A percentile compares a stretch with the other conserved stretches of the same genome.
Conservation (phyloP, 352 stramenopile species). For the Peronospora belbahrii region DNA sequence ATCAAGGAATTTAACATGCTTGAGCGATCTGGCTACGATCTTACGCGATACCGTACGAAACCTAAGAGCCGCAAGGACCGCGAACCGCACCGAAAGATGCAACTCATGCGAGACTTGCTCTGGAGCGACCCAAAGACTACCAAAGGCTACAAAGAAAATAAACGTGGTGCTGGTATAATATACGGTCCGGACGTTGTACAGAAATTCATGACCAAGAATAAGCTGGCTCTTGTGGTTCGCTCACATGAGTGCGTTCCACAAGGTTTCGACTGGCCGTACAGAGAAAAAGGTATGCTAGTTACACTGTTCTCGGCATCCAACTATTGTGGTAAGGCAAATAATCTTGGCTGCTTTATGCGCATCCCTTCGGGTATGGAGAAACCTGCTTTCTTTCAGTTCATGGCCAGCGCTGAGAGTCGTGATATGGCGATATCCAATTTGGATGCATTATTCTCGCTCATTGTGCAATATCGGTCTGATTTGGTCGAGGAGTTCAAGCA, state of each 20-base stretch:
- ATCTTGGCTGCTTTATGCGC: slow-evolving; percentile 80
- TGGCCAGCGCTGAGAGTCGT: slow-evolving; percentile 69
- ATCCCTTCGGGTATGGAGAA: slow-evolving; percentile 64
- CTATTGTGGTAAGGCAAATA: slow-evolving; percentile 82
- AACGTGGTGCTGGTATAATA: slow-evolving; percentile 66
- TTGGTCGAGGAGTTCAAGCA: slow-evolving; percentile 58
- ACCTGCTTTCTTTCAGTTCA: slow-evolving; percentile 84
- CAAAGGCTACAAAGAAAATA: slow-evolving; percentile 74
- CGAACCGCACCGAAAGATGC: slow-evolving; percentile 52
- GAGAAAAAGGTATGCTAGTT: slow-evolving; percentile 78
- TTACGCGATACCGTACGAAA: slow-evolving; percentile 64
- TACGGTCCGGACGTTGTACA: slow-evolving; percentile 74
- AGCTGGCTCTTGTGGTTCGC: slow-evolving; percentile 69
- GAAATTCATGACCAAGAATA: slow-evolving; percentile 85
- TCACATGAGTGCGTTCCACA: slow-evolving; percentile 80
- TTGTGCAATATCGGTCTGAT: slow-evolving; percentile 63
- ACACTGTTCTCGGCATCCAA: slow-evolving; percentile 85
- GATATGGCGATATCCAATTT: slow-evolving; percentile 79
- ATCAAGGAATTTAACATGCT: slow-evolving; percentile 57
- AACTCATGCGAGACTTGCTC: slow-evolving; percentile 70
- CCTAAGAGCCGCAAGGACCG: slow-evolving; percentile 44
- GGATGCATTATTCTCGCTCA: slow-evolving; percentile 80
- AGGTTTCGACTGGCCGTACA: slow-evolving; percentile 76
- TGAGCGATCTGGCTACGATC: slow-evolving; percentile 60
- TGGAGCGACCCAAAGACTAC: slow-evolving; percentile 70